Conservation (phyloP, 805 yeast species). For the Komagataella pseudopastoris region DNA sequence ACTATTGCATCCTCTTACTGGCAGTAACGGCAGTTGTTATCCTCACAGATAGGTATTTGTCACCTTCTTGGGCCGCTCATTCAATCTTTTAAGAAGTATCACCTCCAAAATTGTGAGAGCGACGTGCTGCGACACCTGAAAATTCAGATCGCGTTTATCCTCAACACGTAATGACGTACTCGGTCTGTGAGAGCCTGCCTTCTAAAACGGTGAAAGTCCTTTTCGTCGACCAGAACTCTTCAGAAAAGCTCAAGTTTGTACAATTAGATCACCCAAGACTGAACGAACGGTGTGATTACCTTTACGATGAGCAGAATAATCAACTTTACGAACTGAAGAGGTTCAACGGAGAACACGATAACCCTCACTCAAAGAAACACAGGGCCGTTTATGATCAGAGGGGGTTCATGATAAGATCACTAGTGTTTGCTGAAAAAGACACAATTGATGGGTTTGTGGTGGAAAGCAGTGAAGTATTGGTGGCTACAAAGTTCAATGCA, state of each 20-base stretch:
- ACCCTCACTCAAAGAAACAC: slow-evolving; percentile 18
- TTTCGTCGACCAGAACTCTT: neutral
- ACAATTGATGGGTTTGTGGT: slow-evolving; percentile 20
- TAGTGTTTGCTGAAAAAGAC: slow-evolving; percentile 11
- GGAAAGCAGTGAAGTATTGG: slow-evolving; percentile 24
- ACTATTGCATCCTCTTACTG: no score
- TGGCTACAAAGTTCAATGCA: slow-evolving; percentile 26
- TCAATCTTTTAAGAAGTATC: neutral
- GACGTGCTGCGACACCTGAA: neutral
- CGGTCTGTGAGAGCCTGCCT: neutral
- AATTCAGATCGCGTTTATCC: neutral
- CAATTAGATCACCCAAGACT: neutral
- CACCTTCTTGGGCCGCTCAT: neutral
- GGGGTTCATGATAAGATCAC: slow-evolving; percentile 26
- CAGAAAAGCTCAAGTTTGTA: neutral
- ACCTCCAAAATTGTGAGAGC: neutral
- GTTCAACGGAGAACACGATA: slow-evolving; percentile 17
- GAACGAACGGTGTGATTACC: neutral
- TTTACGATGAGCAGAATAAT: slow-evolving; percentile 2
- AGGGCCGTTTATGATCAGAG: slow-evolving; percentile 14
- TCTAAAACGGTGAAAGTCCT: neutral
- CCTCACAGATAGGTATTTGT: neutral
- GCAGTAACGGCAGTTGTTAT: neutral
- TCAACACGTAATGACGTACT: neutral
- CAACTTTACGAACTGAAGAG: slow-evolving; percentile 25